phyloP scores from a whole-genome alignment of 176 grass and related monocot genomes.

The Oryza punctata region DNA sequence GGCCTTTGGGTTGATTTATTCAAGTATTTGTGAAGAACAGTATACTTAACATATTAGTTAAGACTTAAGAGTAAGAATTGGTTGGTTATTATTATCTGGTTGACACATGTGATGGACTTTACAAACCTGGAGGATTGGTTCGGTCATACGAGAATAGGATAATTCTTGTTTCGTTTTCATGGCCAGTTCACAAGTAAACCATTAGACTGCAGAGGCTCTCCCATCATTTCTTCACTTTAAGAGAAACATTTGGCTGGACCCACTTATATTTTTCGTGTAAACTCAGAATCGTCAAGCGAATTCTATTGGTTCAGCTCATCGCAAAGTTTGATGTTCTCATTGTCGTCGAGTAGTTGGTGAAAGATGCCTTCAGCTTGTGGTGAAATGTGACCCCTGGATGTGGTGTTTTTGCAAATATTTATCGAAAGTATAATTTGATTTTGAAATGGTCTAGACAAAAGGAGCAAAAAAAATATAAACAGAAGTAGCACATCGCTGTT shows the following conservation, averaged over 20 bases:
- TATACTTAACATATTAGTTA: neutral
- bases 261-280: neutral
- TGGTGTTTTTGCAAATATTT: neutral
- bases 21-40: neutral
- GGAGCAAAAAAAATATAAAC: neutral
- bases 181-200: neutral
- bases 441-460: neutral
- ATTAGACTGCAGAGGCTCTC: neutral
- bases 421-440: neutral
- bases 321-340: neutral
- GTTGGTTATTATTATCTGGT: neutral
- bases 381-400: neutral
- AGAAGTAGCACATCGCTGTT: neutral
- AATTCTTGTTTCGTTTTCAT: neutral
- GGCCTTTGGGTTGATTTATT: neutral
- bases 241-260: neutral
- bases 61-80: neutral
- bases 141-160: neutral
- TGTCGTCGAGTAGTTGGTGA: neutral
- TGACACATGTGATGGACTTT: neutral
- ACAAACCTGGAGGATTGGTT: neutral
- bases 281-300: neutral
- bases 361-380: neutral
- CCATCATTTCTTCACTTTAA: slow-evolving; percentile 21
- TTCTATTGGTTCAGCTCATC: slow-evolving; percentile 3